A percentile compares a stretch with the other conserved stretches of the same genome.
These are phyloP conservation scores for Periconia digitata DNA, from an alignment of 2,329 filamentous ascomycete species.

Conservation along the genomic window DNA sequence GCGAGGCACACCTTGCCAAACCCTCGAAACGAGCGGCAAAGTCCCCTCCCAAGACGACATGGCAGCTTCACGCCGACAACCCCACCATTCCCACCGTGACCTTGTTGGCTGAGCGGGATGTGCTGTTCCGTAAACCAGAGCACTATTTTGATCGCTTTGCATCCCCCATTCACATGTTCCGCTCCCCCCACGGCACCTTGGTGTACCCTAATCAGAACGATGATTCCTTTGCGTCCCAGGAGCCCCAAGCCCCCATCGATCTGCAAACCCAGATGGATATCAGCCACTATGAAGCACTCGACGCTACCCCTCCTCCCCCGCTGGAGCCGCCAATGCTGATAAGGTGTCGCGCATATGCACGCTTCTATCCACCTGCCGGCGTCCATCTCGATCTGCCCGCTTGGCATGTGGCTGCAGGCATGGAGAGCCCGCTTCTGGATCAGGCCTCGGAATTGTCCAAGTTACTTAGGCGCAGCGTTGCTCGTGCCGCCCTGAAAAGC, in stretches of 20 bases:
- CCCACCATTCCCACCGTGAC: constrained; percentile 26
- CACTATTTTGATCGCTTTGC: constrained; percentile 54
- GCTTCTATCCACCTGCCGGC: constrained; percentile 47
- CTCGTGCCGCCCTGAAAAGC: constrained; percentile 31
- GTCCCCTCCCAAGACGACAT: constrained; percentile 22
- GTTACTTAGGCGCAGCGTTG: constrained; percentile 43
- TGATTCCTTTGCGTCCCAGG: constrained; percentile 27
- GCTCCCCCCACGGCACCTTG: constrained; percentile 43
- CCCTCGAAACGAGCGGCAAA: constrained; percentile 22
- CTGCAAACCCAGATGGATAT: constrained; percentile 31
- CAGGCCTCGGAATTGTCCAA: constrained; percentile 47
- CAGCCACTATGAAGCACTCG: constrained; percentile 30
- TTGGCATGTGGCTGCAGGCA: constrained; percentile 45
- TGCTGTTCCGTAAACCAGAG: constrained; percentile 46
- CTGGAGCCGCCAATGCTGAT: constrained; percentile 23
- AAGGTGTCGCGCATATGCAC: constrained; percentile 38
- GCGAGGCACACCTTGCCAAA: constrained; percentile 3
- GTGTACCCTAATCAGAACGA: constrained; percentile 26
- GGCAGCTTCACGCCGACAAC: constrained; percentile 31
- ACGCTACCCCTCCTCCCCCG: constrained; percentile 2
- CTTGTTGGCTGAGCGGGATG: constrained; percentile 37
- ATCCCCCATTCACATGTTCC: constrained; percentile 54
- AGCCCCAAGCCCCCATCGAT: constrained; percentile 31
- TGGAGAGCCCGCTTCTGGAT: constrained; percentile 40
- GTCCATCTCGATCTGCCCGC: constrained; percentile 44